Percentiles rank a stretch among this genome's conserved stretches.
Conservation (phyloP, 2,329 filamentous ascomycete species). For the Pyricularia pennisetigena region DNA sequence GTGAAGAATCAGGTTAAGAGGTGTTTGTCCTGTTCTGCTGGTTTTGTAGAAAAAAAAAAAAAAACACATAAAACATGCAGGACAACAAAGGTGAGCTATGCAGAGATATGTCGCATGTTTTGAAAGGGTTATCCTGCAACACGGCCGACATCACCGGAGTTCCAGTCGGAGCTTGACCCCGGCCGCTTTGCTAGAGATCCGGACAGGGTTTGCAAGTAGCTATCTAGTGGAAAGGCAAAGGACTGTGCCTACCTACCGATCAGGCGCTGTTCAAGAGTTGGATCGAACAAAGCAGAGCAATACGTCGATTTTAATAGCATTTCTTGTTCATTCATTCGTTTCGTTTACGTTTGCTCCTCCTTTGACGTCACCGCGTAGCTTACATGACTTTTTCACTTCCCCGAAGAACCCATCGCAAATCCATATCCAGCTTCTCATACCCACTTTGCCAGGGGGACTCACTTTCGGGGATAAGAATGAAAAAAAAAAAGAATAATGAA, state of each 20-base stretch:
- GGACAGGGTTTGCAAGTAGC: not conserved
- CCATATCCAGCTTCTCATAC: not conserved
- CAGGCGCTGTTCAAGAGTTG: not conserved
- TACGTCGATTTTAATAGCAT: not conserved
- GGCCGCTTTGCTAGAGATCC: not conserved
- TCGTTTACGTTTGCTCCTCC: not conserved
- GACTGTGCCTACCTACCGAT: no score
- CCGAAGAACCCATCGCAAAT: not conserved
- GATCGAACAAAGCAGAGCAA: not conserved
- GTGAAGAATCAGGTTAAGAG: not conserved
- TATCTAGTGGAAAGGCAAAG: not conserved
- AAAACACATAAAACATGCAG: not conserved
- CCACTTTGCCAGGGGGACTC: not conserved
- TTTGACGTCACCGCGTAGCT: not conserved
- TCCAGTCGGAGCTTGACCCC: not conserved
- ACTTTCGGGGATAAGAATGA: not conserved
- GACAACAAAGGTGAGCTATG: not conserved
- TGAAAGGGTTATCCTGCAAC: not conserved
- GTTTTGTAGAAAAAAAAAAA: no score
- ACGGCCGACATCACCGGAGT: not conserved
- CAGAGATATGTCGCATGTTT: not conserved
- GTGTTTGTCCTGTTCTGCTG: not conserved
- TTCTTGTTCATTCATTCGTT: not conserved
- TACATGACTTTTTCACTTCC: not conserved
- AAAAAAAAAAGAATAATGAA: not conserved